These are phyloP conservation scores for Brasilioporus rufonigricans DNA, from an alignment of 768 basidiomycete species.

Conservation along the genomic window DNA sequence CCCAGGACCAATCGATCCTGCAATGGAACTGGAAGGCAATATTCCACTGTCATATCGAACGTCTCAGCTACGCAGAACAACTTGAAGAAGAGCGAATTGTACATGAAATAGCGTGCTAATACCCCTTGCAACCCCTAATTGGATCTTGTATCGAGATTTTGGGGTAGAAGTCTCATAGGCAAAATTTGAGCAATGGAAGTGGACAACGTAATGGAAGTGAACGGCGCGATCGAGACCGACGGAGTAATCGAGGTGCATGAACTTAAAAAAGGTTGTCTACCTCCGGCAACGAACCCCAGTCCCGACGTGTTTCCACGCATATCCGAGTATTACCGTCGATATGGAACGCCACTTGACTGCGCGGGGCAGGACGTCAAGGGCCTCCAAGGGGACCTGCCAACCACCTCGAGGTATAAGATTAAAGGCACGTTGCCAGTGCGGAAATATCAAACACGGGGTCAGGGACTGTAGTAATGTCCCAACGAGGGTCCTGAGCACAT, in stretches of 20 bases:
- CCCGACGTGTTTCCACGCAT: not conserved
- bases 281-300: not conserved
- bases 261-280: not conserved
- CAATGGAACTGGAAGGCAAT: constrained; percentile 4
- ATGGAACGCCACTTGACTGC: not conserved
- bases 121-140: not conserved
- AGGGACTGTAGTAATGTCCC: not conserved
- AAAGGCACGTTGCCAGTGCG: not conserved
- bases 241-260: not conserved
- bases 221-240: not conserved
- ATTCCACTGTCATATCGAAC: not conserved
- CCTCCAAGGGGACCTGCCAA: not conserved
- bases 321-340: not conserved
- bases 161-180: not conserved
- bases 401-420: not conserved
- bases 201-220: not conserved
- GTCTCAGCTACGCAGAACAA: not conserved
- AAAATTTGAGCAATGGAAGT: constrained; percentile 5
- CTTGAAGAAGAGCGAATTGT: not conserved
- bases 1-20: not conserved
- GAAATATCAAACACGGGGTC: not conserved
- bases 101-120: not conserved
- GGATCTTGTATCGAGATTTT: not conserved
- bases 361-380: not conserved
- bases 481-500: not conserved